Percentiles rank a stretch among this genome's conserved stretches.
Conservation (phyloP, 139 green algal species). For the Picochlorum sp. region DNA sequence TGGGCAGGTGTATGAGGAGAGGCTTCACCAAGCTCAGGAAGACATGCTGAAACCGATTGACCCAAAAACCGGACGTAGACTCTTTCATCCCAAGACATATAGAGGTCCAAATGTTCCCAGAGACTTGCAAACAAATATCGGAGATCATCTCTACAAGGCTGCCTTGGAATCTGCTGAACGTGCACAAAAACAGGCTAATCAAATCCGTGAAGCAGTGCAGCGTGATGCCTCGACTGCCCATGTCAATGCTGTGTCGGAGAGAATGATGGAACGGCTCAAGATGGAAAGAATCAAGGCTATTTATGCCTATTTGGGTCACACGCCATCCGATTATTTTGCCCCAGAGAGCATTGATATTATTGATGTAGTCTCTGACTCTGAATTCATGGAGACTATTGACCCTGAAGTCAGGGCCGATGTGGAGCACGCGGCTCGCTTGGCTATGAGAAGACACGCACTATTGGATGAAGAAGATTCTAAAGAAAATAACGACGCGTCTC, state of each 20-base stretch:
- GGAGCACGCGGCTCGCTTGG: slow-evolving; percentile 33
- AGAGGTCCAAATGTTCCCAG: slow-evolving; percentile 14
- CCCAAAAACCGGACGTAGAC: slow-evolving; percentile 38
- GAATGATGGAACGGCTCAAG: slow-evolving; percentile 51
- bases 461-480: background rate
- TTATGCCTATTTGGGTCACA: slow-evolving; percentile 56
- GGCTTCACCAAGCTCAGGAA: slow-evolving; percentile 32
- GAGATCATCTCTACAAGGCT: slow-evolving; percentile 60
- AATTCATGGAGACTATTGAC: slow-evolving; percentile 48
- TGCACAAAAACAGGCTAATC: slow-evolving; percentile 13
- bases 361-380: slow-evolving; percentile 36
- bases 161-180: slow-evolving; percentile 27
- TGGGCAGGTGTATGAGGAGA: slow-evolving; percentile 22
- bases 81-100: slow-evolving; percentile 57
- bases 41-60: slow-evolving; percentile 34
- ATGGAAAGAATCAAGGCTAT: slow-evolving; percentile 62
- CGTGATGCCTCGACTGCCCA: slow-evolving; percentile 7
- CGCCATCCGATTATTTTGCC: slow-evolving; percentile 1
- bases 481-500: background rate
- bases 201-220: slow-evolving; percentile 6
- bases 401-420: slow-evolving; percentile 47
- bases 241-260: slow-evolving; percentile 14
- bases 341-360: slow-evolving; percentile 31
- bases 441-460: background rate
- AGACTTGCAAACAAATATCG: slow-evolving; percentile 16